Conservation (phyloP, 2,329 filamentous ascomycete species). For the Rhinocladiella mackenziei region DNA sequence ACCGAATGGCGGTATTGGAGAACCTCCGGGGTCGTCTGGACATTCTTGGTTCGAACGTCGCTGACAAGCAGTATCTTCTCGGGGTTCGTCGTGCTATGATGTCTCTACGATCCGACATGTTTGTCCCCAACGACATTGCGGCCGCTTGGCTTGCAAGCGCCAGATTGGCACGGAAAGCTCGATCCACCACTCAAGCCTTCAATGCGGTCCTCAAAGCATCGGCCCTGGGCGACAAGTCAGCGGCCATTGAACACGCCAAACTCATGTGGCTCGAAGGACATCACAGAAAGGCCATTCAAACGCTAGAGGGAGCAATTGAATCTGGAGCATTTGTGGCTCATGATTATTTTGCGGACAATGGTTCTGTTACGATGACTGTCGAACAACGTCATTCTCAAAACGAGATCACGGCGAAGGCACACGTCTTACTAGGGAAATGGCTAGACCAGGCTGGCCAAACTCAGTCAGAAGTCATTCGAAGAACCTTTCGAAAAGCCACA, state of each 20-base stretch:
- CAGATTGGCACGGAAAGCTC: slow-evolving; percentile 78
- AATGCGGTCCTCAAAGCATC: slow-evolving; percentile 89
- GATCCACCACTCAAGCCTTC: slow-evolving; percentile 81
- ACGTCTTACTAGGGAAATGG: slow-evolving; percentile 92
- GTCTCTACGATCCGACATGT: slow-evolving; percentile 62
- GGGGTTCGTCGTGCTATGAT: slow-evolving; percentile 82
- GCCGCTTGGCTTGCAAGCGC: slow-evolving; percentile 81
- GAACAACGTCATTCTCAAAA: slow-evolving; percentile 50
- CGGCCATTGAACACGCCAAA: slow-evolving; percentile 90
- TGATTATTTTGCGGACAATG: slow-evolving; percentile 38
- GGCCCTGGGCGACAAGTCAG: slow-evolving; percentile 75
- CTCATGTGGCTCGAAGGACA: slow-evolving; percentile 91
- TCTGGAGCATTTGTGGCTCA: slow-evolving; percentile 66
- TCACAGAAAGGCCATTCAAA: slow-evolving; percentile 90
- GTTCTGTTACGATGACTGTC: slow-evolving; percentile 37
- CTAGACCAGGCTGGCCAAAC: slow-evolving; percentile 92
- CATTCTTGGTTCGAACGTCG: slow-evolving; percentile 79
- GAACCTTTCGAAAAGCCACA: slow-evolving; percentile 74
- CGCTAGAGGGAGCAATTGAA: slow-evolving; percentile 78
- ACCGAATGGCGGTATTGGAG: slow-evolving; percentile 46
- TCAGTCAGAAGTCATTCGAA: slow-evolving; percentile 71
- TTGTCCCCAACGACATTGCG: slow-evolving; percentile 70
- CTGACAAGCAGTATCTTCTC: slow-evolving; percentile 90
- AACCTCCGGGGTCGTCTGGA: slow-evolving; percentile 74
- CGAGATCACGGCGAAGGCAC: slow-evolving; percentile 58